Evolutionary conservation across 495 filamentous ascomycete species (phyloP).

Genomic region (Bathelium albidoporum): DNA sequence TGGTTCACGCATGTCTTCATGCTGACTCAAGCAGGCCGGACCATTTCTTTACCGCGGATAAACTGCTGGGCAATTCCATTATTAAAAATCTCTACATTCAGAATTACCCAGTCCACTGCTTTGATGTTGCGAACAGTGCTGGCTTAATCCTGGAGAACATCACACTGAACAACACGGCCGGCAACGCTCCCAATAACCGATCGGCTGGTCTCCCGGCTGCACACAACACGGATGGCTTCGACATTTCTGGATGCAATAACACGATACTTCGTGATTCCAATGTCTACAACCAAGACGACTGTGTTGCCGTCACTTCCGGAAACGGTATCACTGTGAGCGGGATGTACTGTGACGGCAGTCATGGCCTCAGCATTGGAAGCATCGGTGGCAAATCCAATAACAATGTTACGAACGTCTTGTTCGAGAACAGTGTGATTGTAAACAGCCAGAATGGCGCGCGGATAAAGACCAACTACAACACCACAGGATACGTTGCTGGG

Average conservation of each 20-base stretch:
- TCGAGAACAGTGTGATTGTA: slow-evolving; percentile 27
- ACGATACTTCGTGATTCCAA: slow-evolving; percentile 23
- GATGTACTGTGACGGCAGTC: slow-evolving; percentile 37
- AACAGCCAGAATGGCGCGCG: slow-evolving; percentile 34
- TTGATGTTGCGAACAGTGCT: slow-evolving; percentile 44
- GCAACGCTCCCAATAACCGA: slow-evolving; percentile 33
- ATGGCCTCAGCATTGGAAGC: slow-evolving; percentile 40
- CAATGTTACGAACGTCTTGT: slow-evolving; percentile 36
- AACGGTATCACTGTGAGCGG: slow-evolving; percentile 28
- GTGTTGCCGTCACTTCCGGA: slow-evolving; percentile 35
- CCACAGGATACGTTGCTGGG: slow-evolving; percentile 9
- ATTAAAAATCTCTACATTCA: slow-evolving; percentile 38
- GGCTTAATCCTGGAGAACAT: slow-evolving; percentile 42
- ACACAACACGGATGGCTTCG: slow-evolving; percentile 38
- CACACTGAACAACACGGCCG: slow-evolving; percentile 47
- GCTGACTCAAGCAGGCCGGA: slow-evolving; percentile 25
- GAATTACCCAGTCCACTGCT: slow-evolving; percentile 54
- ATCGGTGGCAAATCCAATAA: slow-evolving; percentile 42
- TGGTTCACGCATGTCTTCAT: slow-evolving; percentile 11
- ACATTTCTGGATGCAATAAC: slow-evolving; percentile 29
- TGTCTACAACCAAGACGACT: slow-evolving; percentile 40
- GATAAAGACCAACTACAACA: slow-evolving; percentile 37
- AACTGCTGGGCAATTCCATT: slow-evolving; percentile 25
- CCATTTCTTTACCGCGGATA: slow-evolving; percentile 43
- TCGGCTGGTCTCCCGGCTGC: slow-evolving; percentile 31